Evolutionary conservation across 2,329 filamentous ascomycete genomes (phyloP).

Genomic region (Cladosporium sp.): DNA sequence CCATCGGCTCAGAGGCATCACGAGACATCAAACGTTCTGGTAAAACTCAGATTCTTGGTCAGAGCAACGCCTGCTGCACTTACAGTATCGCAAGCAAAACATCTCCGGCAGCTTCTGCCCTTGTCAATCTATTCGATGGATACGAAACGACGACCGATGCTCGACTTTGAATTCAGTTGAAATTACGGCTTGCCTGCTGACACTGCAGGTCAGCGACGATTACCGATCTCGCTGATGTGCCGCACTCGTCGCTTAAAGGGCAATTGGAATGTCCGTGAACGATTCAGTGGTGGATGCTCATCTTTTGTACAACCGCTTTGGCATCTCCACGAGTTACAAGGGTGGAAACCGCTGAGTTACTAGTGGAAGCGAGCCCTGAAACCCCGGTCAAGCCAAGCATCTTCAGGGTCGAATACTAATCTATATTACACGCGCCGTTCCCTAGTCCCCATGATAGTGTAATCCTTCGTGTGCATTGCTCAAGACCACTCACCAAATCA

Average conservation of each 20-base stretch:
- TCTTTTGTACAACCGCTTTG: not conserved
- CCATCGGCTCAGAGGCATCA: not conserved
- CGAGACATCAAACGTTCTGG: not conserved
- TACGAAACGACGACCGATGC: not conserved
- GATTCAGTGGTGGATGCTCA: not conserved
- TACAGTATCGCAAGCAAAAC: not conserved
- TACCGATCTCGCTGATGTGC: not conserved
- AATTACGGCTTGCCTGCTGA: not conserved
- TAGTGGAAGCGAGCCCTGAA: not conserved
- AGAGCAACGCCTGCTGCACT: not conserved
- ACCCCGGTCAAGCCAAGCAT: conserved; percentile 4
- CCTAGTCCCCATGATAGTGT: not conserved
- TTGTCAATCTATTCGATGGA: not conserved
- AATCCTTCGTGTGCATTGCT: not conserved
- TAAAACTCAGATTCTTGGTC: not conserved
- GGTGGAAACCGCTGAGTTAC: not conserved
- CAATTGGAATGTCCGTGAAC: not conserved
- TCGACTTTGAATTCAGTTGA: not conserved
- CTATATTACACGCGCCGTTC: not conserved
- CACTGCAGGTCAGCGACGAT: not conserved
- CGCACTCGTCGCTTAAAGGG: not conserved
- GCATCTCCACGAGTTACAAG: not conserved
- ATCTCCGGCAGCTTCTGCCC: not conserved
- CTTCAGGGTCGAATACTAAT: not conserved
- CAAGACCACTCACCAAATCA: not conserved